These are phyloP conservation scores for Podaxis sp. DNA, from an alignment of 768 basidiomycete species.

Conservation along the genomic window DNA sequence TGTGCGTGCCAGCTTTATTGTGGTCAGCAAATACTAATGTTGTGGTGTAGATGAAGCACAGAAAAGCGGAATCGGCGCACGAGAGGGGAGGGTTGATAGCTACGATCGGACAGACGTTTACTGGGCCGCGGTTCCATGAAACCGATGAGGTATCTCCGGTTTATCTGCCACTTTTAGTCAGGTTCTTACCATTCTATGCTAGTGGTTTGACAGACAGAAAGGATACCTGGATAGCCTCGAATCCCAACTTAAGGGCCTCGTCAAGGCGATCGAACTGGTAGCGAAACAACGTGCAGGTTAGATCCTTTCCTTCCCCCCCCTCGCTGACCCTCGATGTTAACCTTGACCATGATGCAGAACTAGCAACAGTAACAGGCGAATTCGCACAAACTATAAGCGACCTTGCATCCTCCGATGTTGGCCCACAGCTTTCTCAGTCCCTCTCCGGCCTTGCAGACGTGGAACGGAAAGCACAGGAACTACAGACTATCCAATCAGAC, in stretches of 20 bases:
- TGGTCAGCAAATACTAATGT: not conserved
- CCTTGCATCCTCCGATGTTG: constrained; percentile 75
- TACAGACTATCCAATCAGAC: constrained; percentile 72
- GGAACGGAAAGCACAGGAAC: constrained; percentile 68
- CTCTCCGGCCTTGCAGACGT: constrained; percentile 73
- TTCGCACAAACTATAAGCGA: constrained; percentile 72
- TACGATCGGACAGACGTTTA: constrained; percentile 73
- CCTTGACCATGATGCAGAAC: constrained; percentile 43
- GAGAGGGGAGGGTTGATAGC: constrained; percentile 85
- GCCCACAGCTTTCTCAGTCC: constrained; percentile 66
- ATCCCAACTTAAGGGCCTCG: constrained; percentile 80
- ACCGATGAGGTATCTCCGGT: constrained; percentile 66
- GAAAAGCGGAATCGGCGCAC: constrained; percentile 72
- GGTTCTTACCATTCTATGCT: constrained; percentile 7
- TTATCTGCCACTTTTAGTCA: not conserved
- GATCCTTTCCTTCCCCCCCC: not conserved
- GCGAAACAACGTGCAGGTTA: constrained; percentile 77
- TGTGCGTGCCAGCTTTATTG: constrained; percentile 46
- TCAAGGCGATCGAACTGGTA: constrained; percentile 84
- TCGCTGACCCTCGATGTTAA: not conserved
- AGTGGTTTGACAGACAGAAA: constrained; percentile 94
- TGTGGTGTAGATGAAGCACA: constrained; percentile 73
- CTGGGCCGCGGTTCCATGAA: constrained; percentile 83
- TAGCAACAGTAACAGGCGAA: constrained; percentile 70
- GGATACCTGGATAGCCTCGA: constrained; percentile 87